Conservation (phyloP, 257 asterid species). For the Thymus mandschuricus region DNA sequence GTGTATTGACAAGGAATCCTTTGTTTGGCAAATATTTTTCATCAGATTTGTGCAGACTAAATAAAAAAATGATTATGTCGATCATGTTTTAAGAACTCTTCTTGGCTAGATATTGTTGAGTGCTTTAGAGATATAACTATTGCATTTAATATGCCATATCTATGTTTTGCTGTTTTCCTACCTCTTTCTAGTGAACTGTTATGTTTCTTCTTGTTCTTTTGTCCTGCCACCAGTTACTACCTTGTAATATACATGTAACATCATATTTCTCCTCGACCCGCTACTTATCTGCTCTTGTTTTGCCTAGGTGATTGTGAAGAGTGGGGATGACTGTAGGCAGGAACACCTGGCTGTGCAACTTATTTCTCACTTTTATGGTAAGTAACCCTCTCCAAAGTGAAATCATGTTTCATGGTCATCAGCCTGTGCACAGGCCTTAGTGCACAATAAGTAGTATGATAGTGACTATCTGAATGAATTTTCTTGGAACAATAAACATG, state of each 20-base stretch:
- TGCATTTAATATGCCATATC: slow-evolving; percentile 6
- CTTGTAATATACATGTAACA: not conserved
- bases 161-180: slow-evolving; percentile 6
- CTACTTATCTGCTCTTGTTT: slow-evolving; percentile 26
- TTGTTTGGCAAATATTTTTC: not conserved
- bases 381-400: slow-evolving; percentile 20
- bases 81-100: not conserved
- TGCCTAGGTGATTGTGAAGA: slow-evolving; percentile 42
- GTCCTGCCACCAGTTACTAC: not conserved
- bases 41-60: not conserved
- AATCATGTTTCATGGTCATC: not conserved
- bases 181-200: slow-evolving; percentile 3
- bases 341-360: slow-evolving; percentile 49
- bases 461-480: slow-evolving; percentile 23
- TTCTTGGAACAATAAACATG: slow-evolving; percentile 4
- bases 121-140: slow-evolving; percentile 1
- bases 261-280: not conserved
- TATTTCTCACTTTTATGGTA: slow-evolving; percentile 44
- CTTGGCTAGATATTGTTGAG: slow-evolving; percentile 20
- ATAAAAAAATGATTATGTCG: not conserved
- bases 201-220: not conserved
- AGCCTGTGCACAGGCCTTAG: not conserved
- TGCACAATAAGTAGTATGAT: slow-evolving; percentile 8
- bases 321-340: slow-evolving; percentile 48
- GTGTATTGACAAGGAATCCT: not conserved